These are phyloP conservation scores for Penicillium sp. DNA, from an alignment of 2,329 filamentous ascomycete species.

Conservation along the genomic window DNA sequence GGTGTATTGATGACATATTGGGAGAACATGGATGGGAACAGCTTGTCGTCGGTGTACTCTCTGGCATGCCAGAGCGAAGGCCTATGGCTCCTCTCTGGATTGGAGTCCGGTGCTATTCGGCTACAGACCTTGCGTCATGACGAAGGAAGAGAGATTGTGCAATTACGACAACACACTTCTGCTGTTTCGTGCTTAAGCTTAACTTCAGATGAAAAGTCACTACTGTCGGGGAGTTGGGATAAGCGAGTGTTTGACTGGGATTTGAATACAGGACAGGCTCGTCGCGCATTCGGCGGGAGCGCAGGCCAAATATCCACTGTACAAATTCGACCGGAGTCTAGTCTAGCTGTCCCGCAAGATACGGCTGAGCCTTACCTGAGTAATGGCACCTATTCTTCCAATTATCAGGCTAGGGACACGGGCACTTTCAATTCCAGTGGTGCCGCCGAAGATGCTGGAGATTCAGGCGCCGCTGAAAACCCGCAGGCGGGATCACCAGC, in stretches of 20 bases:
- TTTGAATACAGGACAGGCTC: conserved; percentile 76
- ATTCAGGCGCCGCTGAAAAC: conserved; percentile 47
- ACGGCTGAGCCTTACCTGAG: conserved; percentile 52
- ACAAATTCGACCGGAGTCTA: conserved; percentile 77
- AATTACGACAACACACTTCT: conserved; percentile 79
- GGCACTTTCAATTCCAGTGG: conserved; percentile 54
- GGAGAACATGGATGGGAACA: conserved; percentile 85
- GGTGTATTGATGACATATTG: conserved; percentile 94
- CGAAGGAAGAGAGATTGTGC: conserved; percentile 84
- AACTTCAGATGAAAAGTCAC: conserved; percentile 78
- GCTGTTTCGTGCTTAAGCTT: conserved; percentile 86
- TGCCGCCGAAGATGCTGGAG: conserved; percentile 36
- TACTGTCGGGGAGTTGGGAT: conserved; percentile 95
- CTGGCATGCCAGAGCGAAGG: conserved; percentile 86
- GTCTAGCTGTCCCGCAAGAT: conserved; percentile 71
- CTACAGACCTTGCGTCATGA: conserved; percentile 91
- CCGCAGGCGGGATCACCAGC: conserved; percentile 65
- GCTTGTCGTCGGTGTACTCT: conserved; percentile 88
- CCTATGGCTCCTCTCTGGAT: conserved; percentile 85
- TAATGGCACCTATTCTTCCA: conserved; percentile 74
- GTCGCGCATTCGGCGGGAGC: conserved; percentile 72
- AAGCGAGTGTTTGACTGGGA: conserved; percentile 95
- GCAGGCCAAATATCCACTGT: conserved; percentile 85
- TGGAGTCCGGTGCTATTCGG: conserved; percentile 90
- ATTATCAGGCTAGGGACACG: conserved; percentile 62